Evolutionary conservation across 1,284 basidiomycete genomes (phyloP), one percentile per base, ranked within the genome.

Genomic region (Amylostereum areolatum): DNA sequence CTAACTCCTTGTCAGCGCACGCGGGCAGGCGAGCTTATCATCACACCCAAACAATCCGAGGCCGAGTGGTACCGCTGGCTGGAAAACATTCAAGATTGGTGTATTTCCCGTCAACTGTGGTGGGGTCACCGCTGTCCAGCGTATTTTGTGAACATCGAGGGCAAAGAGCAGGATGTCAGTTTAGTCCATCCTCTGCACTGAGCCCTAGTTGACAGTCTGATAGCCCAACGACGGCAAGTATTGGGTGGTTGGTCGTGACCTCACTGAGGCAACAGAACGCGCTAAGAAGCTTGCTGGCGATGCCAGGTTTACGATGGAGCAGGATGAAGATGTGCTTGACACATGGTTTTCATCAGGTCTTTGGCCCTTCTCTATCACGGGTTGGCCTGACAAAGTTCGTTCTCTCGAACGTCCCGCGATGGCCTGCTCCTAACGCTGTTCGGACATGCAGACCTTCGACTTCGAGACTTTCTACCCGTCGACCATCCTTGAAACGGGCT

Each of bases 301-400:
- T 32, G 75, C 74, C 36, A 75, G 74, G 51, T 99, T 89, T 67
- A 82, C 77, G 1, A 74, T 99, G 7, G 83, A 89, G 64, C 97
- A 99, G 68, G 97, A 99, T 60, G 92, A 95, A 53, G 97, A 99
- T 62, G 97, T 99, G 1, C 80, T 99, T 12, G 97, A 99, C 71
- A 99, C 96, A 1, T 99, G 97, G 96, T 99, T 99, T 74, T 97
- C 93, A 0, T 97, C 95, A 46, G 97, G 85, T 51, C 74, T 99
- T 7, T 99, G 97, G 97, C 97, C 97, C 2, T 98, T 93, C 73
- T 96, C 94, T 1, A 97, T 93, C 64, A 80, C 96, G 78, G 96
- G 97, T 48, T 99, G 97, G 97, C 97, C 97, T 0, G 78, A 93
- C 24, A 78, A 93, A 66, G 91, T 89, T 53, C 35, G 72, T 27